Evolutionary conservation across 805 yeast genomes (phyloP), one percentile per base, ranked within the genome.

Genomic region (Nadsonia fulvescens): DNA sequence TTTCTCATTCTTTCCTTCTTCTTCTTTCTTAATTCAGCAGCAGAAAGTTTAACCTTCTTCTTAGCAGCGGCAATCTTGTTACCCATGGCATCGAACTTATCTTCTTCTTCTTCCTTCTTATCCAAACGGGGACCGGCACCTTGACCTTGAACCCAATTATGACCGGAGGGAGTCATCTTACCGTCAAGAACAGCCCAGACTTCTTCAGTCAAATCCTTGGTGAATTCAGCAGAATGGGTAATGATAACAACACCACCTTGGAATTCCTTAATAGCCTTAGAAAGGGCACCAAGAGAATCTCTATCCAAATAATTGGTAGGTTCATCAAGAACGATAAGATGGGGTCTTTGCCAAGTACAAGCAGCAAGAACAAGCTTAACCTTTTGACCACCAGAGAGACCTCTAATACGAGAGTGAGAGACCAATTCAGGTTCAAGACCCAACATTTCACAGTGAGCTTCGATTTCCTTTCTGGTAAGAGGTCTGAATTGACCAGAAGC

Each of bases 401-500:
- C 96, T 71, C 95, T 83, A 62, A 89, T 89, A 71, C 95, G 86
- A 46, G 98, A 83, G 74, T 89, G 99, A 36, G 98, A 79, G 61
- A 89, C 98, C 63, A 89, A 74, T 70, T 89, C 98, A 51, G 96
- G 73, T 44, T 89, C 98, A 57, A 89, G 70, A 68, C 98, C 98
- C 64, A 89, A 69, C 86, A 82, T 77, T 47, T 83, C 70, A 70
- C 98, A 89, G 69, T 89, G 98, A 53, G 71, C 75, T 75, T 89
- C 98, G 53, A 89, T 89, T 69, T 89, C 98, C 74, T 89, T 89
- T 76, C 98, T 83, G 62, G 96, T 89, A 61, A 89, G 77, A 37
- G 98, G 89, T 67, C 99, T 82, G 92, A 89, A 89, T 71, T 89
- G 98, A 70, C 98, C 99, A 49, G 96, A 86, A 55, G 96, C 96